Percentiles rank a stretch among this genome's conserved stretches.
phyloP scores from a whole-genome alignment of 306 rosid species.

The Cyamopsis tetragonoloba region DNA sequence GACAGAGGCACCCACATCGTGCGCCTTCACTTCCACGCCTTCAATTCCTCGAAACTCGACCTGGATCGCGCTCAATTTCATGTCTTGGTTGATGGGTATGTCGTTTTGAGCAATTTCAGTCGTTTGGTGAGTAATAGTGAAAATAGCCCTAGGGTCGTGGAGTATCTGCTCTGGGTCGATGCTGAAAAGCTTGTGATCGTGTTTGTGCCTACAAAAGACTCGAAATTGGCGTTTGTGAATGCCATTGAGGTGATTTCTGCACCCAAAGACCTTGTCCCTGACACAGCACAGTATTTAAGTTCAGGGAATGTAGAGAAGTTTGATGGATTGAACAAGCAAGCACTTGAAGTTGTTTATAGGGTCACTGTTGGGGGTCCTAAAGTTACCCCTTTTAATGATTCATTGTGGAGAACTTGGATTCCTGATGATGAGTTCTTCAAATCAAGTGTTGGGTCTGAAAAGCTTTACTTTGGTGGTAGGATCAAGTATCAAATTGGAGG shows the following conservation, averaged over 20 bases:
- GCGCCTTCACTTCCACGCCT: slow-evolving; percentile 70
- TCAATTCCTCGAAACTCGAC: slow-evolving; percentile 42
- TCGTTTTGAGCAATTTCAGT: slow-evolving; percentile 46
- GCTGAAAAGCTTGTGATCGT: slow-evolving; percentile 45
- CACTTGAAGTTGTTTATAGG: slow-evolving; percentile 67
- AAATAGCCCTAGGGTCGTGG: slow-evolving; percentile 43
- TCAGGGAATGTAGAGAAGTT: slow-evolving; percentile 22
- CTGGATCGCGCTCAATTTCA: slow-evolving; percentile 52
- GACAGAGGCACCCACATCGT: slow-evolving; percentile 73
- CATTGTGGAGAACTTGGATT: slow-evolving; percentile 89
- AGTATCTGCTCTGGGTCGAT: slow-evolving; percentile 56
- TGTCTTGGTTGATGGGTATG: slow-evolving; percentile 54
- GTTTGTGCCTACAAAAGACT: slow-evolving; percentile 52
- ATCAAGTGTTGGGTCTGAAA: slow-evolving; percentile 45
- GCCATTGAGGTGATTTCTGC: slow-evolving; percentile 95
- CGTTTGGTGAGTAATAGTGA: background rate
- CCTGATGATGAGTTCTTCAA: slow-evolving; percentile 61
- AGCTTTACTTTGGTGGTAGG: slow-evolving; percentile 63
- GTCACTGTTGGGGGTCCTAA: slow-evolving; percentile 82
- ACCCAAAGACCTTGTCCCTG: slow-evolving; percentile 77
- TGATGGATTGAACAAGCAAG: slow-evolving; percentile 53
- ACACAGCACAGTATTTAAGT: slow-evolving; percentile 45
- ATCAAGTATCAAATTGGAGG: slow-evolving; percentile 66
- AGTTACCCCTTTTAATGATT: slow-evolving; percentile 89
- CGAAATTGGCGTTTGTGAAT: slow-evolving; percentile 68